phyloP scores from a whole-genome alignment of 768 basidiomycete species.

The Wakefieldia striispora region DNA sequence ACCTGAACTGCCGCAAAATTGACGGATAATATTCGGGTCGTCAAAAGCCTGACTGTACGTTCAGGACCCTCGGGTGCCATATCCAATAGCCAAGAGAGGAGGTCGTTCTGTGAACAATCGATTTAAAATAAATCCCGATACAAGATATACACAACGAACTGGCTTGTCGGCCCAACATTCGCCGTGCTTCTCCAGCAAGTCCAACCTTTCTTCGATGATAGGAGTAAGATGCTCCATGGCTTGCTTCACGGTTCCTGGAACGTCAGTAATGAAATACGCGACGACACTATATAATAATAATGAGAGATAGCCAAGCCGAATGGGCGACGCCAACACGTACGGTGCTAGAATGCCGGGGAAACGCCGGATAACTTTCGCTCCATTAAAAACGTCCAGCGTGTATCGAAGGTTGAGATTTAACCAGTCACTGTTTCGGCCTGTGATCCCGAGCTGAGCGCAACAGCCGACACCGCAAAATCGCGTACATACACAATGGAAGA shows the following conservation, averaged over 20 bases:
- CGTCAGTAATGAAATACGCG: too few species aligned
- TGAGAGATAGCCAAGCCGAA: too few species aligned
- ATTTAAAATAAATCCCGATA: not conserved
- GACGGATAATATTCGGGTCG: slow-evolving; percentile 4
- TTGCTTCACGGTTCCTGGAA: too few species aligned
- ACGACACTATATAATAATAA: too few species aligned
- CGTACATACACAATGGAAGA: slow-evolving; percentile 39
- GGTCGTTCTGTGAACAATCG: slow-evolving; percentile 22
- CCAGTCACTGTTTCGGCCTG: too few species aligned
- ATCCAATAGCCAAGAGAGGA: slow-evolving; percentile 32
- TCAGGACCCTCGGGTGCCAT: slow-evolving; percentile 15
- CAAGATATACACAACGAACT: slow-evolving; percentile 15
- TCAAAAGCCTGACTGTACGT: slow-evolving; percentile 19
- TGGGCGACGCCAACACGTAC: slow-evolving; percentile 14
- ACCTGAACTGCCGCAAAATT: slow-evolving; percentile 24
- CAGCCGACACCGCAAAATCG: not conserved
- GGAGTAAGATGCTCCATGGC: too few species aligned
- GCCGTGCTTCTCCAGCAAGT: slow-evolving; percentile 21
- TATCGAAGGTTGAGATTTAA: too few species aligned
- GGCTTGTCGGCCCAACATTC: slow-evolving; percentile 30
- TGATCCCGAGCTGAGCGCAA: too few species aligned
- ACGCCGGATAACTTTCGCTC: slow-evolving; percentile 34
- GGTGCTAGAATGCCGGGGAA: slow-evolving; percentile 34
- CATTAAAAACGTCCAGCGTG: too few species aligned
- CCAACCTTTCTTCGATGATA: slow-evolving; percentile 24